Base-by-base conservation (phyloP, 2,329 filamentous ascomycete species). In the Diplodia seriata region DNA sequence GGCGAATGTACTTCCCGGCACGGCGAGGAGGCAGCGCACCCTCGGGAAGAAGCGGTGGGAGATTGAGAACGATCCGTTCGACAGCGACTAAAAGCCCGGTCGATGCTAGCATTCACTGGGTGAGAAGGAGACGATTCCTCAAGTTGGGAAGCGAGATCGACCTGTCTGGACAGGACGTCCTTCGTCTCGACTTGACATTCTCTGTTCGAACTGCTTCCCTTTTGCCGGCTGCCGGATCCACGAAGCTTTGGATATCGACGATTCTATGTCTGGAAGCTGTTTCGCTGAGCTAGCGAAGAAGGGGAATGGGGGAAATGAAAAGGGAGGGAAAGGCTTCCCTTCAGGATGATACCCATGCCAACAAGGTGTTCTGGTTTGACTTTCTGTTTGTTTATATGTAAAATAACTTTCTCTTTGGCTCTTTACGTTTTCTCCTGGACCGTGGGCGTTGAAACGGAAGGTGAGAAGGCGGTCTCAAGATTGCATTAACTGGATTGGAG, bases 21-120 rank as follows among this genome's bases (percentile, higher is more conserved):
- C 31, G 31, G 31, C 80, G 20, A 83, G 82, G 77, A 84, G 82
- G 76, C 81, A 83, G 76, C 76, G 82, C 69, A 80, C 83, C 62
- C 71, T 85, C 40, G 55, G 55, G 11, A 85, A 85, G 63, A 82
- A 81, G 75, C 81, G 78, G 75, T 85, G 82, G 81, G 78, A 38
- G 23, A 38, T 62, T 4, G 66, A 67, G 55, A 61, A 67, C 23
- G 66, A 67, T 47, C 66, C 66, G 29, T 67, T 67, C 20, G 64
- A 67, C 4, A 67, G 64, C 12, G 31, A 56, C 9, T 67, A 7
- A 57, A 20, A 8, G 15, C 9, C 43, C 33, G 33, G 31, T 33
- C 6, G 40, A 15, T 26, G 23, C 23, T 7, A 43, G 40, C 18
- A 4, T 11, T 26, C 23, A 26, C 23, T 3, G 23, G 23, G 23